These are phyloP conservation scores for Saccharomycopsis fibuligera DNA, from an alignment of 805 yeast species.

Conservation along the genomic window DNA sequence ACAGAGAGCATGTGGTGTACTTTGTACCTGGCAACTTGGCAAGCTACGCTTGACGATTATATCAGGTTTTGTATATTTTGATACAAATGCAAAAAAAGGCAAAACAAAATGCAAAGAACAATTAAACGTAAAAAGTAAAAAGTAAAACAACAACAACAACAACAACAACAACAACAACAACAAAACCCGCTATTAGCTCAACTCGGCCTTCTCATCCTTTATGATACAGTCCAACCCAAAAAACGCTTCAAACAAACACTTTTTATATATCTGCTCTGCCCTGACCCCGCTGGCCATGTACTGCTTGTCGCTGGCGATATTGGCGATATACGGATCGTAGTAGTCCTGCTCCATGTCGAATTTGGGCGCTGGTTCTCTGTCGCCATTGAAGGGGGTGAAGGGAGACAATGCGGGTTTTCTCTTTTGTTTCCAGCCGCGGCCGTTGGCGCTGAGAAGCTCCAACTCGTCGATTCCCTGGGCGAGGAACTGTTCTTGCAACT, in stretches of 20 bases:
- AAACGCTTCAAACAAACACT: slow-evolving; percentile 83
- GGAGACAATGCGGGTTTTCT: slow-evolving; percentile 40
- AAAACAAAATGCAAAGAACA: no score
- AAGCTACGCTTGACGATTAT: no score
- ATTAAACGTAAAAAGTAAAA: no score
- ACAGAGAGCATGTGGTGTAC: no score
- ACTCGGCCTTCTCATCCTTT: slow-evolving; percentile 56
- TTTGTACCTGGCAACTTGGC: no score
- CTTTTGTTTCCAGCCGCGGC: slow-evolving; percentile 27
- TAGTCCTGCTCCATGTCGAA: slow-evolving; percentile 45
- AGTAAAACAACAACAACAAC: no score
- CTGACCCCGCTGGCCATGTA: slow-evolving; percentile 84
- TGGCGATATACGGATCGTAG: slow-evolving; percentile 58
- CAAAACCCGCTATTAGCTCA: no score
- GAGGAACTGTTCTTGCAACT: slow-evolving; percentile 35
- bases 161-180: no score
- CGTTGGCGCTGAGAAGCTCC: slow-evolving; percentile 26
- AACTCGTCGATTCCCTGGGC: slow-evolving; percentile 25
- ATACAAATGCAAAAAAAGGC: no score
- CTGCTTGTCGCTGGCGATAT: slow-evolving; percentile 49
- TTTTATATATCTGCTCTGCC: slow-evolving; percentile 58
- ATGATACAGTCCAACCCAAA: slow-evolving; percentile 82
- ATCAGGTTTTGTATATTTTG: no score
- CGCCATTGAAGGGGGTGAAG: slow-evolving; percentile 93
- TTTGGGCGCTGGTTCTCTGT: slow-evolving; percentile 50